Conservation (phyloP, 345 rosid species). For the Salix arbutifolia region DNA sequence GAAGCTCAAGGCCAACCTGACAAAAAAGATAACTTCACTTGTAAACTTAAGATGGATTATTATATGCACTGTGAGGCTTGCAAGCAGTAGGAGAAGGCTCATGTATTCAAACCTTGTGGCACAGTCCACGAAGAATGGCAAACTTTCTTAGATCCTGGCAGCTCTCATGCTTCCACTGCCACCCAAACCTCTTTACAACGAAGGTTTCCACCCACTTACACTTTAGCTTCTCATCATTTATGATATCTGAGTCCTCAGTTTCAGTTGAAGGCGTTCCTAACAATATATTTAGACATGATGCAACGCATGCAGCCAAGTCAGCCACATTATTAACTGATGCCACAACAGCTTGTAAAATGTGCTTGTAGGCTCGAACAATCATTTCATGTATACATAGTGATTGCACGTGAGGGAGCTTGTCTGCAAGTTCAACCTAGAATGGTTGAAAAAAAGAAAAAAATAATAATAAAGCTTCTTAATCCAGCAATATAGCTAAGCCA, state of each 20-base stretch:
- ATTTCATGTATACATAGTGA: constrained; percentile 36
- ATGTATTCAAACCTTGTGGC: constrained; percentile 27
- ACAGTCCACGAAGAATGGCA: constrained; percentile 35
- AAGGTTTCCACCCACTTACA: constrained; percentile 36
- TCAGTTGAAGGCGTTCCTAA: constrained; percentile 25
- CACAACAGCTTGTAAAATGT: constrained; percentile 33
- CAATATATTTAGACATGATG: constrained; percentile 30
- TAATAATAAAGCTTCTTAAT: neutral
- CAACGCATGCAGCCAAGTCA: constrained; percentile 26
- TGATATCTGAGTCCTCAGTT: constrained; percentile 18
- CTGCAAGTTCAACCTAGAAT: constrained; percentile 33
- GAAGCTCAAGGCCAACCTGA: constrained; percentile 36
- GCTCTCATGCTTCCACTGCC: constrained; percentile 28
- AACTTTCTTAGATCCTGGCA: constrained; percentile 23
- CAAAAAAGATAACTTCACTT: constrained; percentile 29
- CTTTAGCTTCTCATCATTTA: constrained; percentile 23
- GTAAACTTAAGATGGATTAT: constrained; percentile 8
- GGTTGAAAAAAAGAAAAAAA: neutral
- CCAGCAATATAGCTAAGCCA: neutral
- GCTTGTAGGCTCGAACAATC: constrained; percentile 34
- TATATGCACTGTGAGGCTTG: neutral
- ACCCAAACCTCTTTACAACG: constrained; percentile 27
- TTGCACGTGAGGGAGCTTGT: constrained; percentile 34
- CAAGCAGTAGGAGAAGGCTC: neutral
- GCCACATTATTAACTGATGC: constrained; percentile 16